Evolutionary conservation across 2,329 filamentous ascomycete species (phyloP), one percentile per base, ranked within the genome.

Genomic region (Xylariaceae sp.): DNA sequence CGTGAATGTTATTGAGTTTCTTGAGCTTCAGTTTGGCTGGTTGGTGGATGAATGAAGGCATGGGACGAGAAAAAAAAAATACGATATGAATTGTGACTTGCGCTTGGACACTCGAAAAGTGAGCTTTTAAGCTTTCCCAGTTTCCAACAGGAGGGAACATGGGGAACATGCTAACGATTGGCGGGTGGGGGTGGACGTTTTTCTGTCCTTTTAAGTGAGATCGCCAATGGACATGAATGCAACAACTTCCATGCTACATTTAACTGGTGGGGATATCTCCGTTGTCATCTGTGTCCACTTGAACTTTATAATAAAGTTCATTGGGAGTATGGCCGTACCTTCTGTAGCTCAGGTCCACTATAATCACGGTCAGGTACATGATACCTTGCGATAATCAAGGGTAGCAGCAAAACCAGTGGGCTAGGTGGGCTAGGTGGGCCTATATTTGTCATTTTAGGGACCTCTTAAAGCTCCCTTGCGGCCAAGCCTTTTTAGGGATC

Each of bases 361-460:
- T 23, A 47, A n/a, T 11, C 34, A 51, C 37, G 39, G 46, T 39
- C 12, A 5, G 3, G n/a, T 21, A 26, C 17, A 33, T 51, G n/a
- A n/a, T n/a, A n/a, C n/a, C n/a, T n/a, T n/a, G n/a, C n/a, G n/a
- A n/a, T n/a, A n/a, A n/a, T n/a, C n/a, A n/a, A n/a, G n/a, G n/a
- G n/a, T 14, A 17, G 17, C 29, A 17, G 21, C 21, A n/a, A 36
- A 17, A 24, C 19, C 19, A 44, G 36, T 31, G 29, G 23, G 33
- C 33, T 23, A 46, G n/a, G 46, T 21, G 24, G 40, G 41, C n/a
- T 26, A 31, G 19, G 51, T 46, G 56, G 51, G 28, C 51, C 56
- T 34, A 58, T 36, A 58, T 55, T 58, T 58, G 51, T 55, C 40
- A 55, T 55, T 55, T 50, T 58, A 50, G 46, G 19, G 39, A 9